Conservation (phyloP, 768 basidiomycete genomes). For the Boletus pseudopeckii region DNA sequence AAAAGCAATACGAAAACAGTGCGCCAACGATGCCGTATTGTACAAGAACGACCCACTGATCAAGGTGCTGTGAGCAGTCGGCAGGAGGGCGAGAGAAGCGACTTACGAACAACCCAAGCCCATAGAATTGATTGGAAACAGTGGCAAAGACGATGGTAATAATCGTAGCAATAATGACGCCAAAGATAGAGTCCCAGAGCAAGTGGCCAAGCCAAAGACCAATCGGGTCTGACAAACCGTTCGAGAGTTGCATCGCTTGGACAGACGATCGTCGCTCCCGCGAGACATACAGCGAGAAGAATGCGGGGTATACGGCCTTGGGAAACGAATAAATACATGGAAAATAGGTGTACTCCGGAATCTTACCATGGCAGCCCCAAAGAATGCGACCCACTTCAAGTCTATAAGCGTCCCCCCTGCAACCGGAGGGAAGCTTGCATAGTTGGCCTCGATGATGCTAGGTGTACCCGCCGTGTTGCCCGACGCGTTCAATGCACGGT, state of each 20-base stretch:
- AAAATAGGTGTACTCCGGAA: background rate
- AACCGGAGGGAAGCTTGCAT: constrained; percentile 55
- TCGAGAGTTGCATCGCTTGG: constrained; percentile 80
- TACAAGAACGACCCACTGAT: constrained; percentile 67
- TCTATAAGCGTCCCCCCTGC: constrained; percentile 54
- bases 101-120: constrained; percentile 61
- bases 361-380: constrained; percentile 66
- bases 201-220: constrained; percentile 81
- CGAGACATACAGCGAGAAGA: constrained; percentile 75
- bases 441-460: constrained; percentile 56
- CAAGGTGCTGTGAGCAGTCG: background rate
- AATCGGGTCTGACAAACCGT: constrained; percentile 65
- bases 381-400: constrained; percentile 75
- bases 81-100: background rate
- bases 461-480: constrained; percentile 37
- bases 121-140: constrained; percentile 60
- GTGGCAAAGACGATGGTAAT: constrained; percentile 60
- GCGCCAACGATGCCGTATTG: constrained; percentile 68
- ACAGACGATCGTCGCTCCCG: constrained; percentile 64
- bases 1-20: constrained; percentile 65
- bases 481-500: constrained; percentile 54
- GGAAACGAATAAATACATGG: background rate
- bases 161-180: constrained; percentile 57
- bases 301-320: constrained; percentile 76
- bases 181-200: constrained; percentile 64